Evolutionary conservation across 345 rosid genomes (phyloP), one percentile per base, ranked within the genome.

Genomic region (Toxicodendron radicans): DNA sequence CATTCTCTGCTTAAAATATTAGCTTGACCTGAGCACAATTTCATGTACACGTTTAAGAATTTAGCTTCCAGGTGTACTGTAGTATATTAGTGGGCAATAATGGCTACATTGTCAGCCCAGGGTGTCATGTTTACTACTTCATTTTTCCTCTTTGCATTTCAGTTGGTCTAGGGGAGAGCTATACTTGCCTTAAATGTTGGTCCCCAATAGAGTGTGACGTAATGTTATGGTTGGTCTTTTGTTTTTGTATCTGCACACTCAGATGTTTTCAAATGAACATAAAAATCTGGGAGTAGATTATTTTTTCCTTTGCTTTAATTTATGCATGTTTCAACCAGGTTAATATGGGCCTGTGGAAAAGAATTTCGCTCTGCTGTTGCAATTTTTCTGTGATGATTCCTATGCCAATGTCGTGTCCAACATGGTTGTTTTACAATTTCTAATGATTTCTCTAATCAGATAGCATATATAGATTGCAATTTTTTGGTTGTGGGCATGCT

Each of bases 261-360:
- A 14, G 52, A 48, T 48, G 14, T 33, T 7, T 33, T 61, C 9
- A 14, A 7, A 17, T 17, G 60, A 27, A 57, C 21, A 70, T 49
- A 59, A 53, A 43, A 58, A 21, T 24, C 7, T 58, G 6, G 17
- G 5, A 43, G 54, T 58, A 57, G 17, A 23, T 58, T 24, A 45
- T 18, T 2, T 32, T 45, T 21, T 58, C 17, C 21, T 58, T 71
- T 71, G 24, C 23, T 71, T 70, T 58, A 71, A 58, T 58, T 24
- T n/a, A 23, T 30, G 52, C 35, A 18, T 51, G 24, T 6, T 68
- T 46, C 64, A 24, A 11, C 64, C 43, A 18, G 71, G 58, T 51
- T 30, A 66, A 48, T 24, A 48, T 54, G 73, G 63, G 35, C 62
- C 20, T 27, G 27, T 17, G 16, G 43, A 24, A 41, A 41, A 70